These are phyloP conservation scores for Phytophthora citricola DNA, from an alignment of 352 stramenopile genomes.

Conservation along the genomic window DNA sequence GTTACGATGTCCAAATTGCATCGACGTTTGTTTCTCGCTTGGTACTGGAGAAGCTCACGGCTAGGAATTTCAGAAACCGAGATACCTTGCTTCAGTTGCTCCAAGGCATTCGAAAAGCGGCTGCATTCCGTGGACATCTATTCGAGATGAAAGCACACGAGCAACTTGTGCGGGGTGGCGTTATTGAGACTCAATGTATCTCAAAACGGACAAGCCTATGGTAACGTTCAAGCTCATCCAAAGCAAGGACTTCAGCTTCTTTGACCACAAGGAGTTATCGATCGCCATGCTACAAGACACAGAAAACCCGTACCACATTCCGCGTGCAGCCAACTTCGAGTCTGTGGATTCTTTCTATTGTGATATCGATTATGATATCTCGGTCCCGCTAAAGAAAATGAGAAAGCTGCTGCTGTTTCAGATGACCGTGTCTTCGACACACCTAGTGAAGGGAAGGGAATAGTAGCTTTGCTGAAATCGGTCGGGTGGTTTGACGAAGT, in stretches of 20 bases:
- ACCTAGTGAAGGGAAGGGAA: no score
- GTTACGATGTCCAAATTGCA: neutral
- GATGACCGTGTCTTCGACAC: neutral
- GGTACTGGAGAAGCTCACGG: neutral
- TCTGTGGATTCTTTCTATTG: neutral
- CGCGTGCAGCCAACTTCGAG: neutral
- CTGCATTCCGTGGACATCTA: neutral
- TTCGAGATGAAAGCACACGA: neutral
- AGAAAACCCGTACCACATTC: neutral
- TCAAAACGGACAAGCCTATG: neutral
- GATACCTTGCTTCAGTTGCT: no score
- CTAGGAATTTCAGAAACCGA: no score
- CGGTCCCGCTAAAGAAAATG: no score
- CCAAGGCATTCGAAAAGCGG: neutral
- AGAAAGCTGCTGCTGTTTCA: neutral
- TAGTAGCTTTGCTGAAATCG: no score
- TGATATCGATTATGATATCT: no score
- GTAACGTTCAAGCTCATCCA: neutral
- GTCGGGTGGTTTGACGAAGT: no score
- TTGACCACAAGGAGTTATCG: neutral
- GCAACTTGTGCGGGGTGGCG: neutral
- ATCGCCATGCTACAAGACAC: neutral
- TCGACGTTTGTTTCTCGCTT: neutral
- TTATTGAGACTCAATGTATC: neutral
- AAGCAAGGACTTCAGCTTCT: neutral